Evolutionary conservation across 2,329 filamentous ascomycete genomes (phyloP), one percentile per base, ranked within the genome.

Genomic region (Nannizziopsis barbatae): DNA sequence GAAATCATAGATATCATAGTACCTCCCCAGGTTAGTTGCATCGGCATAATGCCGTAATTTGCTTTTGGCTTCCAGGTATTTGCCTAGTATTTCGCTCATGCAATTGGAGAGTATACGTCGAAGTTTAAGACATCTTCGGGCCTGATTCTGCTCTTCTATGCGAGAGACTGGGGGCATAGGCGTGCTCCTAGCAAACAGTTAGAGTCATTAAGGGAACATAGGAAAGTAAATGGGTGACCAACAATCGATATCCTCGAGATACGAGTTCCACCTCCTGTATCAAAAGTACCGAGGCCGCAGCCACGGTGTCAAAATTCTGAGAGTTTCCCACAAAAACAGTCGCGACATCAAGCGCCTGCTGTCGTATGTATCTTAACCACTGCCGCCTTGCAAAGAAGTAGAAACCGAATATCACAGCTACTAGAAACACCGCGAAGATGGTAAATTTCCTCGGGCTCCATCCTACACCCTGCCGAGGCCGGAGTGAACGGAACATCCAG

Each of bases 181-280:
- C 12, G 81, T 83, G 72, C 86, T 94, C 68, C 86, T 93, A 58
- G 51, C 31, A 35, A 47, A 59, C 50, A 42, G 49, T 60, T 44
- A 60, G 42, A 31, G 17, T 38, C 20, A 3, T 27, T 11, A 10
- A 12, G 37, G 22, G 32, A 3, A 9, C 3, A 15, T 10, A n/a
- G 30, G 22, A 15, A 38, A 8, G 10, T 12, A 38, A 17, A 37
- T 7, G 20, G 15, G 30, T 40, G 42, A 70, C 81, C 65, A 67
- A 87, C 80, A 95, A 74, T 67, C 86, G 77, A 65, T 94, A 95
- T 17, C 89, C 89, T 57, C 89, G 80, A 27, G 89, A 93, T 20
- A 95, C 88, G 30, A 95, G 75, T 68, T 95, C 89, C n/a, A 95
- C 88, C 67, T 95, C 89, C 64, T 95, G 89, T 53, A 95, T 83